These are phyloP conservation scores for Candida pseudoglaebosa DNA, from an alignment of 805 yeast genomes.

Conservation along the genomic window DNA sequence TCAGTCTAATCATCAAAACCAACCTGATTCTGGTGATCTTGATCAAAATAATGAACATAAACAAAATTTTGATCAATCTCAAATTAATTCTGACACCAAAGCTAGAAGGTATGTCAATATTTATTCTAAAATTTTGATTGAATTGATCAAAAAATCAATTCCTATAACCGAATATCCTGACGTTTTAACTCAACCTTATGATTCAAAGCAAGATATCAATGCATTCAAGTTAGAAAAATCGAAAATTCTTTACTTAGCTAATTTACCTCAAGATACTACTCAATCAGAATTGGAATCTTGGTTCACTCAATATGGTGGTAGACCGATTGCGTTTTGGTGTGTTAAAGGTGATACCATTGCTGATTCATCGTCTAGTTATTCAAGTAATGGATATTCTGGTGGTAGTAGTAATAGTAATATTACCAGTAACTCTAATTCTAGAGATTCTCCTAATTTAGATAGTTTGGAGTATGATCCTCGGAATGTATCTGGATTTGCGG, in stretches of 20 bases:
- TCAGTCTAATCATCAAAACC: background rate
- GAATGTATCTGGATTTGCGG: conserved; percentile 71
- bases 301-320: conserved; percentile 83
- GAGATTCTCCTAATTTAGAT: background rate
- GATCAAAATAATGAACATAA: no score
- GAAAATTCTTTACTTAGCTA: conserved; percentile 73
- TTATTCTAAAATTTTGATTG: conserved; percentile 41
- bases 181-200: conserved; percentile 70
- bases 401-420: conserved; percentile 10
- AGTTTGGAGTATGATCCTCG: conserved; percentile 5
- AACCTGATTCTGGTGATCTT: no score
- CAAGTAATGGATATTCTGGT: conserved; percentile 3
- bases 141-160: conserved; percentile 44
- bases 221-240: conserved; percentile 70
- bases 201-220: conserved; percentile 66
- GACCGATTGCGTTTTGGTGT: conserved; percentile 89
- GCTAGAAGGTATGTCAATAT: conserved; percentile 28
- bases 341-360: conserved; percentile 49
- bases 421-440: conserved; percentile 2
- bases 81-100: no score
- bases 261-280: conserved; percentile 80
- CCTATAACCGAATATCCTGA: conserved; percentile 49
- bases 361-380: background rate
- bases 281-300: conserved; percentile 88
- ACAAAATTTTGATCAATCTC: no score